Conservation (phyloP, 2,329 filamentous ascomycete genomes). For the Orbilia brochopaga region DNA sequence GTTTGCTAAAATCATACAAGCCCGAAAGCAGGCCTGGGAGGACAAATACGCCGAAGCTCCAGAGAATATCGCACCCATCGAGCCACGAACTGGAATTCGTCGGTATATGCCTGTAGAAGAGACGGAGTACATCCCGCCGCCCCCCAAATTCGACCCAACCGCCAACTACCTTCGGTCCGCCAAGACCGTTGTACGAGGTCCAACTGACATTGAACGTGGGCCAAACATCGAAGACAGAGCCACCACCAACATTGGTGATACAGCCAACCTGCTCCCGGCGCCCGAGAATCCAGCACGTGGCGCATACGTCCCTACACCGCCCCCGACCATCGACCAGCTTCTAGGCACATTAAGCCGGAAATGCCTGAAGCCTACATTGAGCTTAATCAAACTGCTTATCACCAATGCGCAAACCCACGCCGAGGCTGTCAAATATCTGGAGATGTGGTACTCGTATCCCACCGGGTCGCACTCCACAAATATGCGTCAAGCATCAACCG, state of each 20-base stretch:
- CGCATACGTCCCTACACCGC: conserved; percentile 39
- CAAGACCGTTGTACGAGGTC: conserved; percentile 34
- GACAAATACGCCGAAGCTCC: conserved; percentile 1
- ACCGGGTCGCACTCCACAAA: background rate
- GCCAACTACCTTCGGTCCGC: conserved; percentile 18
- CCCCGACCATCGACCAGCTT: conserved; percentile 51
- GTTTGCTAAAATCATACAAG: conserved; percentile 52
- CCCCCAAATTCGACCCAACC: conserved; percentile 24
- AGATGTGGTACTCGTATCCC: conserved; percentile 32
- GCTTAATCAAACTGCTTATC: conserved; percentile 30
- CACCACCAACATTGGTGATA: conserved; percentile 48
- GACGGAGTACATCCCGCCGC: conserved; percentile 25
- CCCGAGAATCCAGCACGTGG: conserved; percentile 49
- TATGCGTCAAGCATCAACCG: background rate
- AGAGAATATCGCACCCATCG: background rate
- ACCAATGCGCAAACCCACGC: conserved; percentile 7
- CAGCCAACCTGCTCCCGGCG: conserved; percentile 48
- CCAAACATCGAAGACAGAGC: conserved; percentile 36
- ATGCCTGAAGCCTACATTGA: conserved; percentile 20
- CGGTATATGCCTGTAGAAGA: conserved; percentile 30
- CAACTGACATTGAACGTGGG: conserved; percentile 15
- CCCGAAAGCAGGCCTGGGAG: conserved; percentile 38
- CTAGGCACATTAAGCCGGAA: conserved; percentile 36
- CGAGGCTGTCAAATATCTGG: conserved; percentile 30
- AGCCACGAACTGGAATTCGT: conserved; percentile 1